phyloP scores from a whole-genome alignment of 2,329 filamentous ascomycete species.

The Neonectria coccinea region DNA sequence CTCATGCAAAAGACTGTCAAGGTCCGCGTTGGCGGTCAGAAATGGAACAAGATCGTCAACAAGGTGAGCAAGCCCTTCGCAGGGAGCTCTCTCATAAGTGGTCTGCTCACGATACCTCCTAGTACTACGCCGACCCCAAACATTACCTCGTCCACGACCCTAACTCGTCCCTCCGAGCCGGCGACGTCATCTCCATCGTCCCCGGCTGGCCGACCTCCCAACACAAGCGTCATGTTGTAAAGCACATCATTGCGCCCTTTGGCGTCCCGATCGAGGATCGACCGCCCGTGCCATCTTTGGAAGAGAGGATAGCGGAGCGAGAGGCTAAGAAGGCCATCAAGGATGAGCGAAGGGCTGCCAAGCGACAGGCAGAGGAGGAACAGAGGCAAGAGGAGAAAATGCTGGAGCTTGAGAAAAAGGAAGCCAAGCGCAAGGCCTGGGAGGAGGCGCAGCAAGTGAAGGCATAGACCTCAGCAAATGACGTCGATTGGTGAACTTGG shows the following conservation, averaged over 20 bases:
- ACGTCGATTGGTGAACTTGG: constrained; percentile 28
- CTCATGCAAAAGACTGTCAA: constrained; percentile 84
- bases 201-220: constrained; percentile 74
- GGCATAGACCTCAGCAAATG: constrained; percentile 30
- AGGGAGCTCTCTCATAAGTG: background rate
- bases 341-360: constrained; percentile 62
- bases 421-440: constrained; percentile 41
- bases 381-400: constrained; percentile 45
- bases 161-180: constrained; percentile 75
- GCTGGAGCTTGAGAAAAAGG: constrained; percentile 39
- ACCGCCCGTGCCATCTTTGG: constrained; percentile 72
- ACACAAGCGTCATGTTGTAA: constrained; percentile 79
- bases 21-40: constrained; percentile 76
- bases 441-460: constrained; percentile 37
- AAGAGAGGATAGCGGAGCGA: constrained; percentile 68
- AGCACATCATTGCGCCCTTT: constrained; percentile 77
- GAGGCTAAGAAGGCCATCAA: constrained; percentile 69
- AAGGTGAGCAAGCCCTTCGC: constrained; percentile 65
- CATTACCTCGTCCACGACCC: constrained; percentile 84
- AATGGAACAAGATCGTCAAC: constrained; percentile 78
- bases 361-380: constrained; percentile 42
- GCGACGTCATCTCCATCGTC: constrained; percentile 80
- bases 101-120: constrained; percentile 57
- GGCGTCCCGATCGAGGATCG: constrained; percentile 73
- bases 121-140: constrained; percentile 71